Conservation (phyloP, 1,284 basidiomycete genomes). For the Quambalaria eucalypti region DNA sequence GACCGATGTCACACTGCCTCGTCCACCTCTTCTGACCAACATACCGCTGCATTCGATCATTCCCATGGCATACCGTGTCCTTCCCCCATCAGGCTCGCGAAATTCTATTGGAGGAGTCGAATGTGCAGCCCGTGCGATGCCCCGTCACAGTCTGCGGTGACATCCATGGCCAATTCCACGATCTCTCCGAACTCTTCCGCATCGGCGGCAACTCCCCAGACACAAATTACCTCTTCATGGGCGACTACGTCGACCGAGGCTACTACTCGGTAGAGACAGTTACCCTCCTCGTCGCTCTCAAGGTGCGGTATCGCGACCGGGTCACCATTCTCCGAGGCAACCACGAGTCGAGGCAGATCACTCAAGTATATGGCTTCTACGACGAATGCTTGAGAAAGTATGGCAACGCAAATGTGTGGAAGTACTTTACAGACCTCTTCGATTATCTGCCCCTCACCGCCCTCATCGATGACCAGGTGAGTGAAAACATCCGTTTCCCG, state of each 20-base stretch:
- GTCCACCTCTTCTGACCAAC: too few relatives aligned
- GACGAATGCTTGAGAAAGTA: constrained; percentile 97
- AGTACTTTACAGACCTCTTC: constrained; percentile 97
- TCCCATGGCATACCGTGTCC: neutral
- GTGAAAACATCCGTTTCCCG: neutral
- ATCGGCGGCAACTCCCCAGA: constrained; percentile 90
- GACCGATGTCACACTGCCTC: too few relatives aligned
- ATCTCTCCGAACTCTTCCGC: constrained; percentile 92
- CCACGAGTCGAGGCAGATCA: constrained; percentile 94
- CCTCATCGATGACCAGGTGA: constrained; percentile 62
- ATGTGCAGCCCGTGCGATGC: constrained; percentile 90
- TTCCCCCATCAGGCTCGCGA: constrained; percentile 65
- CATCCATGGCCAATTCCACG: constrained; percentile 97
- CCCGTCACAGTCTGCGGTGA: constrained; percentile 98
- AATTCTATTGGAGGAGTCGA: constrained; percentile 87
- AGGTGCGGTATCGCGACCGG: constrained; percentile 93
- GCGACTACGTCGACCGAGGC: constrained; percentile 59
- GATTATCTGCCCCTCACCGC: constrained; percentile 91
- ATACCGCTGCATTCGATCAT: neutral
- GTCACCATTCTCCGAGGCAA: constrained; percentile 96
- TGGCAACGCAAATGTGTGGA: constrained; percentile 88
- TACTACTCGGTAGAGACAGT: constrained; percentile 98
- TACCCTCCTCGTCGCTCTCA: constrained; percentile 82
- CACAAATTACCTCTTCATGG: constrained; percentile 98
- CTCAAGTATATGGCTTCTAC: constrained; percentile 95